These are phyloP conservation scores for Aureobasidium melanogenum DNA, from an alignment of 2,329 filamentous ascomycete species.

Conservation along the genomic window DNA sequence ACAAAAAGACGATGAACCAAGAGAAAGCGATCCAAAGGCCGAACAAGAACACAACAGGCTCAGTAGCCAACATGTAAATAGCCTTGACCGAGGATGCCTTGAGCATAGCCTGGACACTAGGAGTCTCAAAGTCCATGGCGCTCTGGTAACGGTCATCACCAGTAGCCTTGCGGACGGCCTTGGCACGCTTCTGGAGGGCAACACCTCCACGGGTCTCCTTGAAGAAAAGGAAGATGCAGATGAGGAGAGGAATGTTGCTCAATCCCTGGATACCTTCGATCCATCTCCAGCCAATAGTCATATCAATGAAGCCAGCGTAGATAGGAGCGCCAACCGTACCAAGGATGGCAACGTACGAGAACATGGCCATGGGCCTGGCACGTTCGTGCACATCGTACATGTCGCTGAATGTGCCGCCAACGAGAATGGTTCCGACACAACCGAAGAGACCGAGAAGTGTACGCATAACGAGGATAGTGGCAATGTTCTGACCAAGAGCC, in stretches of 20 bases:
- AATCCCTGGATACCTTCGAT: constrained; percentile 46
- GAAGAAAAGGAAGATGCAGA: constrained; percentile 37
- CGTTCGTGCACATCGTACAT: constrained; percentile 40
- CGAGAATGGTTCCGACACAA: constrained; percentile 41
- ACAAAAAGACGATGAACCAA: constrained; percentile 47
- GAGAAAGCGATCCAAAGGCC: constrained; percentile 45
- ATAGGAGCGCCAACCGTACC: constrained; percentile 46
- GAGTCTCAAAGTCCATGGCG: constrained; percentile 43
- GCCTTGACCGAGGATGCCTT: constrained; percentile 45
- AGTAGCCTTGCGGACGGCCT: constrained; percentile 37
- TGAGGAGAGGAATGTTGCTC: constrained; percentile 41
- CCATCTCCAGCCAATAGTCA: constrained; percentile 46
- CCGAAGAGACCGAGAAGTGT: constrained; percentile 41
- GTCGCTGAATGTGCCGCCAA: constrained; percentile 42
- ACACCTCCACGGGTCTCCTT: constrained; percentile 41
- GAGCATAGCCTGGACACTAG: constrained; percentile 37
- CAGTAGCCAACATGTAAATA: constrained; percentile 40
- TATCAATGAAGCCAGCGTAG: constrained; percentile 46
- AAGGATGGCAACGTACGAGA: constrained; percentile 42
- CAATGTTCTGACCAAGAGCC: constrained; percentile 40
- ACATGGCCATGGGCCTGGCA: constrained; percentile 40
- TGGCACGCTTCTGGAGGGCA: constrained; percentile 41
- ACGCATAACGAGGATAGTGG: constrained; percentile 39
- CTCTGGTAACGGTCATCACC: constrained; percentile 43
- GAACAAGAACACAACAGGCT: constrained; percentile 42